Evolutionary conservation across 2,329 filamentous ascomycete genomes (phyloP), one percentile per base, ranked within the genome.

Genomic region (Chalara sp.): DNA sequence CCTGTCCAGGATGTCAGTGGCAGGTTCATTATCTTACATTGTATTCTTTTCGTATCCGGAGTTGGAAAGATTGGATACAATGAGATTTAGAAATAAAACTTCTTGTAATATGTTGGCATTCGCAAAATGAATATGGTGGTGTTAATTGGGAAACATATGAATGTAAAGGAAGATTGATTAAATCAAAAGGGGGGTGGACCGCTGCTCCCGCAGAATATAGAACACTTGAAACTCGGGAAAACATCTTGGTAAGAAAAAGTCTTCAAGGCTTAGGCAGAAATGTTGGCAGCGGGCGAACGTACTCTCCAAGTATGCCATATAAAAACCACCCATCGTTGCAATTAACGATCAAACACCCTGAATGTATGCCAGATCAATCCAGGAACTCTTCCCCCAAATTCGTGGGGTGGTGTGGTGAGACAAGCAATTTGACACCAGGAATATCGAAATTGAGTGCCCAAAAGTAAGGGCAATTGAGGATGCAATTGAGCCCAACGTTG

Each of bases 271-370:
- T 54, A 46, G 54, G 40, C 28, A 50, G 44, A 44, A 55, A 52
- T 50, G 46, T 53, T 49, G 51, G 49, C 44, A 56, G 48, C 58
- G 50, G 51, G 58, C 57, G 52, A 44, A 65, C 63, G 56, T 65
- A 65, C 63, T 65, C 59, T 64, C 63, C 53, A 65, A 51, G 63
- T 65, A 65, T 61, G 62, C 62, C 76, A 84, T 84, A 65, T 84
- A 84, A 64, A 83, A 84, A 57, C 81, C 81, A 61, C 74, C 75
- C 80, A 84, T 84, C 56, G 53, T 46, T 37, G 8, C 35, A n/a
- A 10, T 37, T 37, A n/a, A 37, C n/a, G 35, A n/a, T 37, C 35
- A 37, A n/a, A 4, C 35, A n/a, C 35, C 35, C n/a, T 37, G 8
- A 37, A 37, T 8, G 35, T 10, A 37, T 37, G 35, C 35, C 35